phyloP scores from a whole-genome alignment of 2,329 filamentous ascomycete species.

The Hymenoscyphus repandus region DNA sequence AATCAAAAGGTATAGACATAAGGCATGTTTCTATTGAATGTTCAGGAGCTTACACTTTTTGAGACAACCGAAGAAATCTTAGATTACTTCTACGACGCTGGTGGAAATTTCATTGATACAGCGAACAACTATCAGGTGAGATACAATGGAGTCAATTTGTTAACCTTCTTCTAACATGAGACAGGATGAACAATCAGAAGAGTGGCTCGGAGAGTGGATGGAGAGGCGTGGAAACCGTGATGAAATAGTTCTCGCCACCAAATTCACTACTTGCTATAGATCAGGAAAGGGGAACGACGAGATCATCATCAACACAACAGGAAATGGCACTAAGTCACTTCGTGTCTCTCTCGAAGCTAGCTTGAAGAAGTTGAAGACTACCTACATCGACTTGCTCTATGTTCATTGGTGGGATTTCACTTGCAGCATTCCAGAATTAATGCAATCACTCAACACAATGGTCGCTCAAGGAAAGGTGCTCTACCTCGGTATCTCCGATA shows the following conservation, averaged over 20 bases:
- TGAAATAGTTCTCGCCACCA: slow-evolving; percentile 63
- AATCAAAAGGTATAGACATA: slow-evolving; percentile 42
- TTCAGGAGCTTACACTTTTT: too few relatives aligned
- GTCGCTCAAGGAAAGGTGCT: slow-evolving; percentile 58
- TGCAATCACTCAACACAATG: slow-evolving; percentile 61
- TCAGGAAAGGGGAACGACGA: slow-evolving; percentile 20
- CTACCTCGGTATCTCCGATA: slow-evolving; percentile 64
- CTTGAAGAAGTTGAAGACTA: slow-evolving; percentile 56
- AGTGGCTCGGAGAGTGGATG: slow-evolving; percentile 69
- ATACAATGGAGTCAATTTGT: not conserved
- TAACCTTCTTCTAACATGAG: slow-evolving; percentile 42
- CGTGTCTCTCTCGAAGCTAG: slow-evolving; percentile 50
- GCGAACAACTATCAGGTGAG: slow-evolving; percentile 56
- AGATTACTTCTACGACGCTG: slow-evolving; percentile 49
- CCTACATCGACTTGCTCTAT: slow-evolving; percentile 65
- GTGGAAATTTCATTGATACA: slow-evolving; percentile 67
- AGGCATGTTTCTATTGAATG: too few relatives aligned
- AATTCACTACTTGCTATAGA: slow-evolving; percentile 37
- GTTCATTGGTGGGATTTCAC: slow-evolving; percentile 65
- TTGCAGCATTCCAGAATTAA: slow-evolving; percentile 60
- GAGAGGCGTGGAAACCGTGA: slow-evolving; percentile 57
- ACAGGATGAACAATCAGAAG: slow-evolving; percentile 54
- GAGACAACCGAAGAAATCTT: slow-evolving; percentile 45
- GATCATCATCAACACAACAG: slow-evolving; percentile 44
- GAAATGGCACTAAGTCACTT: slow-evolving; percentile 59